Conservation (phyloP, 2,329 filamentous ascomycete species). For the Tympanopsis confertula region DNA sequence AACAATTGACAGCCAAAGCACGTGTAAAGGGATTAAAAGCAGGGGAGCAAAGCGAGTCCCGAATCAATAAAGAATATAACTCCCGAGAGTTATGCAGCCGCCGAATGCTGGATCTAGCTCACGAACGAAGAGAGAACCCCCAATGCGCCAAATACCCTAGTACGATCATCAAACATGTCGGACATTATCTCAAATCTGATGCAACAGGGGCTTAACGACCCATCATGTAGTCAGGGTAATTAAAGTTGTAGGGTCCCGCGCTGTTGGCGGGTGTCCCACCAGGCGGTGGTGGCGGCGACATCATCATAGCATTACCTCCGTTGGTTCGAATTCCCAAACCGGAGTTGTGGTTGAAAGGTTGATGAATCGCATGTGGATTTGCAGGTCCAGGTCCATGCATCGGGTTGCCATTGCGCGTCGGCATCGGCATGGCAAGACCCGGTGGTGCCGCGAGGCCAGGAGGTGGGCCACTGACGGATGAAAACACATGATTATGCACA, state of each 20-base stretch:
- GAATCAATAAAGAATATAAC: no score
- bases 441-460: background rate
- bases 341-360: background rate
- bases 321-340: background rate
- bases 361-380: background rate
- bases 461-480: background rate
- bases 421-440: background rate
- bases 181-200: background rate
- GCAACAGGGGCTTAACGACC: background rate
- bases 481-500: background rate
- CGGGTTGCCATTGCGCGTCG: background rate
- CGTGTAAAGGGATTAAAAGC: no score
- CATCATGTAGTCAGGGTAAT: conserved; percentile 1
- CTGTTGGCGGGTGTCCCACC: background rate
- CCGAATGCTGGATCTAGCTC: conserved; percentile 2
- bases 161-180: conserved; percentile 1
- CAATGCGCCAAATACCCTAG: background rate
- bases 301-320: background rate
- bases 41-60: no score
- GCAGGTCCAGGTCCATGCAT: background rate
- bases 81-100: background rate
- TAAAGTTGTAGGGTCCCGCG: background rate
- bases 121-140: background rate
- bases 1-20: no score
- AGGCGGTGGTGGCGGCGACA: background rate